These are phyloP conservation scores for Populus pruinosa DNA, from an alignment of 345 rosid species.

Conservation along the genomic window DNA sequence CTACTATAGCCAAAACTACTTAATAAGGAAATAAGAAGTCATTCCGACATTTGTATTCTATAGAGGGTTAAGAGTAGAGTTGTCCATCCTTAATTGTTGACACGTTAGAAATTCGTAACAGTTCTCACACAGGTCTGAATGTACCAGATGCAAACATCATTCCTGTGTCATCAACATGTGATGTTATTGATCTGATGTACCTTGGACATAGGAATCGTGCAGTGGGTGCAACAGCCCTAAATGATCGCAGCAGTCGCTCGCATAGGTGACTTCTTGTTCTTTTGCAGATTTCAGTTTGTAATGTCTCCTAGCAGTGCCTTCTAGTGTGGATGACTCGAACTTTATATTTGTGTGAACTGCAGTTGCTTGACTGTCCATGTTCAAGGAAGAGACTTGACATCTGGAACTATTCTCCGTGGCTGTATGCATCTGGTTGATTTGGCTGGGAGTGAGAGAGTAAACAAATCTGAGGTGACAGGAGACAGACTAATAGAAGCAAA, in stretches of 20 bases:
- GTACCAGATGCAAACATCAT: constrained; percentile 91
- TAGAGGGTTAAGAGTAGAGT: background rate
- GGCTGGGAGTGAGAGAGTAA: constrained; percentile 96
- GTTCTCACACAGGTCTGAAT: constrained; percentile 86
- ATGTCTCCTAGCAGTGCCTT: background rate
- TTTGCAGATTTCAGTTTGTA: constrained; percentile 1
- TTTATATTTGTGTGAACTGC: constrained; percentile 27
- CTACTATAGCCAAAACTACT: background rate
- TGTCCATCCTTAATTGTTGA: constrained; percentile 42
- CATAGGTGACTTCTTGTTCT: constrained; percentile 57
- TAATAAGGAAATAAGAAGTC: background rate
- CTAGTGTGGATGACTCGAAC: background rate
- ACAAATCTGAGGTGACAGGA: constrained; percentile 90
- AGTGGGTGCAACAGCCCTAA: constrained; percentile 90
- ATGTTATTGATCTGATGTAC: constrained; percentile 88
- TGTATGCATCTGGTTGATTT: constrained; percentile 98
- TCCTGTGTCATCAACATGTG: constrained; percentile 76
- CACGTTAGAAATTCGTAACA: constrained; percentile 90
- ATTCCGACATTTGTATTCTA: background rate
- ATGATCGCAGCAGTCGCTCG: constrained; percentile 98
- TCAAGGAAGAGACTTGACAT: constrained; percentile 85
- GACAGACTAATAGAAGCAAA: constrained; percentile 96
- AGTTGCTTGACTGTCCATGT: constrained; percentile 98
- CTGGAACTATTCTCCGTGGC: constrained; percentile 73
- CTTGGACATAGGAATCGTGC: constrained; percentile 87